These are phyloP conservation scores for Zygosaccharomyces pseudobailii DNA, from an alignment of 1,139 yeast genomes.

Conservation along the genomic window DNA sequence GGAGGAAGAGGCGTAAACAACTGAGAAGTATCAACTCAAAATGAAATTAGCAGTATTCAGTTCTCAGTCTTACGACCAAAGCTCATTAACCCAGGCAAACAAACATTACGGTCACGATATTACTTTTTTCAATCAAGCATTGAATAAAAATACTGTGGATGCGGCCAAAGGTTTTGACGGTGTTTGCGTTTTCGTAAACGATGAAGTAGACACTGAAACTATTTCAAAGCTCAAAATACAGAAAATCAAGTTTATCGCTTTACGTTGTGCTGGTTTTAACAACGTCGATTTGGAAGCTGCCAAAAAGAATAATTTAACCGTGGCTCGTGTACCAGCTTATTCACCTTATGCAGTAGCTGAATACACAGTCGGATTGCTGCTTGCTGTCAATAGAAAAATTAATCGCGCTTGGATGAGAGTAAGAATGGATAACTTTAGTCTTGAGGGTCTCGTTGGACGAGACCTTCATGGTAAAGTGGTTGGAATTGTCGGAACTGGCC, in stretches of 20 bases:
- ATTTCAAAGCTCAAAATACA: neutral
- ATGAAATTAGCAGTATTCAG: conserved; percentile 1
- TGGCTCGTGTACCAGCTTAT: neutral
- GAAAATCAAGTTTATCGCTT: neutral
- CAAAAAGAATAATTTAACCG: neutral
- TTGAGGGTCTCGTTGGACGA: neutral
- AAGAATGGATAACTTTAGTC: neutral
- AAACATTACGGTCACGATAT: neutral
- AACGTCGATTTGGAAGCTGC: conserved; percentile 1
- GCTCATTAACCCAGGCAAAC: neutral
- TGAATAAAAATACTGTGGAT: neutral
- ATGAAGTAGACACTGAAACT: neutral
- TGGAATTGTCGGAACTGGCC: conserved; percentile 1
- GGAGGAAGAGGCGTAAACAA: neutral
- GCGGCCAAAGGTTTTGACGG: neutral
- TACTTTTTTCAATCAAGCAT: neutral
- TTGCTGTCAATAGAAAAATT: neutral
- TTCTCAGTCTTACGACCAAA: neutral
- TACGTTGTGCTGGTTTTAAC: conserved; percentile 1
- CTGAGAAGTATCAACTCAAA: neutral
- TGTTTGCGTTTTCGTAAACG: conserved; percentile 1
- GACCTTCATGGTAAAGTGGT: conserved; percentile 1
- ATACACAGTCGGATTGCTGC: conserved; percentile 1
- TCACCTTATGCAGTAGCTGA: conserved; percentile 1
- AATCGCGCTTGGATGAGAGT: conserved; percentile 3